phyloP scores from a whole-genome alignment of 495 filamentous ascomycete species.

The Collariella sp. region DNA sequence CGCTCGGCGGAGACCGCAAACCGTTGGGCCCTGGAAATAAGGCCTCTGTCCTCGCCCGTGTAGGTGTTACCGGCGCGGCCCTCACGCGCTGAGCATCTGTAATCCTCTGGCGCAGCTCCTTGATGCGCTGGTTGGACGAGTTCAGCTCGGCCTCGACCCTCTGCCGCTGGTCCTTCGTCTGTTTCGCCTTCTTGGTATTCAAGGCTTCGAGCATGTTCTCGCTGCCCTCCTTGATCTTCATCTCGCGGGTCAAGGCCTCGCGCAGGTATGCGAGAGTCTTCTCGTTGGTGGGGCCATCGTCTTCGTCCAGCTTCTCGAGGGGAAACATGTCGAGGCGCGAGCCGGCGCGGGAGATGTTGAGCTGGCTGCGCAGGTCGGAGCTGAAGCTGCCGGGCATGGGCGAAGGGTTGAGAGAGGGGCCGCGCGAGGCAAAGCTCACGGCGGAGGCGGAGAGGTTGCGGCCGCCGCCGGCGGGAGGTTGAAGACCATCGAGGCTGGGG shows the following conservation, averaged over 20 bases:
- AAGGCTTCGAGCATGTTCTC: slow-evolving; percentile 95
- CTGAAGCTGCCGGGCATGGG: slow-evolving; percentile 86
- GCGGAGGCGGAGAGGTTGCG: slow-evolving; percentile 52
- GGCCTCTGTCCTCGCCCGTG: slow-evolving; percentile 50
- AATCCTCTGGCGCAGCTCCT: slow-evolving; percentile 69
- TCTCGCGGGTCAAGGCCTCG: slow-evolving; percentile 82
- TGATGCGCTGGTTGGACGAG: slow-evolving; percentile 83
- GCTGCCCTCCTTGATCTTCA: slow-evolving; percentile 94
- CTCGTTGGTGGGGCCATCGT: slow-evolving; percentile 55
- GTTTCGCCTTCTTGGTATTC: slow-evolving; percentile 89
- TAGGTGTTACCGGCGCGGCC: slow-evolving; percentile 63
- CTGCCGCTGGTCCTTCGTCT: slow-evolving; percentile 81
- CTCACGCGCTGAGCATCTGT: slow-evolving; percentile 55
- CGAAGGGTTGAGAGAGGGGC: slow-evolving; percentile 55
- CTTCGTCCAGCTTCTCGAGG: slow-evolving; percentile 56
- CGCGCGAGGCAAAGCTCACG: slow-evolving; percentile 53
- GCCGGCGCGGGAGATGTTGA: slow-evolving; percentile 55
- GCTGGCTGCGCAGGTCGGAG: slow-evolving; percentile 73
- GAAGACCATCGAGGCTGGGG: slow-evolving; percentile 45
- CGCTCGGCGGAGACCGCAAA: slow-evolving; percentile 57
- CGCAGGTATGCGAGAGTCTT: slow-evolving; percentile 63
- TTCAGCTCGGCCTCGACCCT: slow-evolving; percentile 85
- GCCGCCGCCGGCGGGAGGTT: slow-evolving; percentile 31
- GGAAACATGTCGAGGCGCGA: slow-evolving; percentile 55
- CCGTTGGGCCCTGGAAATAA: slow-evolving; percentile 54